A percentile compares a stretch with the other conserved stretches of the same genome.
phyloP scores from a whole-genome alignment of 495 filamentous ascomycete species.

The Lophium mytilinum region DNA sequence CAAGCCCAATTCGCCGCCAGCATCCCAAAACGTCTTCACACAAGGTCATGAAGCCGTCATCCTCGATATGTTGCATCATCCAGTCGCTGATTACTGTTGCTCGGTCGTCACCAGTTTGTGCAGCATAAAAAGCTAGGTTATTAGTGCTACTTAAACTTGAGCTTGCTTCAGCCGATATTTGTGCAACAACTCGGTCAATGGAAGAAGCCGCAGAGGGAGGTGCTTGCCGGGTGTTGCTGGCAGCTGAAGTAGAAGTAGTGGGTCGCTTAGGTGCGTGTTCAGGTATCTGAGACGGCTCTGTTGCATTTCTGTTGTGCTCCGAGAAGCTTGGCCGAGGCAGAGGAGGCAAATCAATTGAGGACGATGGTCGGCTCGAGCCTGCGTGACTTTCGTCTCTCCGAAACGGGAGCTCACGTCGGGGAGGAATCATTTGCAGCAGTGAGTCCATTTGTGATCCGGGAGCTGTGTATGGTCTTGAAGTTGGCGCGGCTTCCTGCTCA shows the following conservation, averaged over 20 bases:
- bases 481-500: neutral
- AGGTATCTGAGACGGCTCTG: no score
- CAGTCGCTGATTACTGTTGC: constrained; percentile 34
- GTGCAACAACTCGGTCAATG: constrained; percentile 15
- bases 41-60: constrained; percentile 36
- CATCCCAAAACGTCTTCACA: constrained; percentile 36
- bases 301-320: no score
- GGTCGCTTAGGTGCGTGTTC: neutral
- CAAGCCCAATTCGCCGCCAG: constrained; percentile 35
- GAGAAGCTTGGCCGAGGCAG: neutral
- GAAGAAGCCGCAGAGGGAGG: neutral
- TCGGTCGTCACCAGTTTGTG: constrained; percentile 31
- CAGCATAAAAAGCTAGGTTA: constrained; percentile 29
- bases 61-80: constrained; percentile 36
- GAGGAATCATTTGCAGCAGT: constrained; percentile 22
- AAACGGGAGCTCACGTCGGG: constrained; percentile 35
- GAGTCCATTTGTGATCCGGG: neutral
- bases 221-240: neutral
- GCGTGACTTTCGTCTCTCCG: constrained; percentile 3
- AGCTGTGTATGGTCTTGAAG: constrained; percentile 6
- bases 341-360: constrained; percentile 12
- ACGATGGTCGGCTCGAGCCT: constrained; percentile 11
- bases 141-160: constrained; percentile 10
- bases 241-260: neutral
- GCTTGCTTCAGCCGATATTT: constrained; percentile 7